These are phyloP conservation scores for Tylopilus balloui DNA, from an alignment of 768 basidiomycete species.

Conservation along the genomic window DNA sequence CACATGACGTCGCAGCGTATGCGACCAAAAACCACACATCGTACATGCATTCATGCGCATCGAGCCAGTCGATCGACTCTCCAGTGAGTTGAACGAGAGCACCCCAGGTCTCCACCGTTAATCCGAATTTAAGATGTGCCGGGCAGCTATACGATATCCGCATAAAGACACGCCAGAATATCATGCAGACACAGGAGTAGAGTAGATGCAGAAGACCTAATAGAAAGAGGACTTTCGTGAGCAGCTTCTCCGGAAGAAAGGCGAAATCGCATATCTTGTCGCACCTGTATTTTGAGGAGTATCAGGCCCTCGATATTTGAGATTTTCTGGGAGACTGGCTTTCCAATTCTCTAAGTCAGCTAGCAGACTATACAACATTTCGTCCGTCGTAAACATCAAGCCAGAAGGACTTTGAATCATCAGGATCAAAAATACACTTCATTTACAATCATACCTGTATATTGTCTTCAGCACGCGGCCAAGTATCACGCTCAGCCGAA, in stretches of 20 bases:
- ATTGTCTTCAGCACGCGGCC: constrained; percentile 91
- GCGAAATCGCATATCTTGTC: constrained; percentile 19
- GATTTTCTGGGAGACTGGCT: constrained; percentile 65
- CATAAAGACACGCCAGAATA: constrained; percentile 99
- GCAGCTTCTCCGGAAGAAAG: not conserved
- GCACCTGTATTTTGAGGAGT: constrained; percentile 64
- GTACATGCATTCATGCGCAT: constrained; percentile 71
- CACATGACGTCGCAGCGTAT: constrained; percentile 84
- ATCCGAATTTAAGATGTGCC: constrained; percentile 78
- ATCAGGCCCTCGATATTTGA: constrained; percentile 72
- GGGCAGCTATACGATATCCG: constrained; percentile 92
- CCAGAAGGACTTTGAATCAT: constrained; percentile 67
- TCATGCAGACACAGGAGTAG: constrained; percentile 88
- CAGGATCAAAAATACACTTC: constrained; percentile 5
- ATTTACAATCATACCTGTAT: constrained; percentile 58
- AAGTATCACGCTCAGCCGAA: constrained; percentile 85
- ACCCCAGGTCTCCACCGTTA: constrained; percentile 79
- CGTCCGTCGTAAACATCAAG: constrained; percentile 78
- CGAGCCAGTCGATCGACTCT: constrained; percentile 88
- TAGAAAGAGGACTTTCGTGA: not conserved
- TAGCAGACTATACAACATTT: constrained; percentile 61
- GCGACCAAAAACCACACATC: constrained; percentile 86
- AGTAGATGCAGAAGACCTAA: constrained; percentile 83
- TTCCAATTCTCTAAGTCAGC: constrained; percentile 76
- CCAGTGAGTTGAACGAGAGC: constrained; percentile 66